These are phyloP conservation scores for Trametes cingulata DNA, from an alignment of 768 basidiomycete species.

Conservation along the genomic window DNA sequence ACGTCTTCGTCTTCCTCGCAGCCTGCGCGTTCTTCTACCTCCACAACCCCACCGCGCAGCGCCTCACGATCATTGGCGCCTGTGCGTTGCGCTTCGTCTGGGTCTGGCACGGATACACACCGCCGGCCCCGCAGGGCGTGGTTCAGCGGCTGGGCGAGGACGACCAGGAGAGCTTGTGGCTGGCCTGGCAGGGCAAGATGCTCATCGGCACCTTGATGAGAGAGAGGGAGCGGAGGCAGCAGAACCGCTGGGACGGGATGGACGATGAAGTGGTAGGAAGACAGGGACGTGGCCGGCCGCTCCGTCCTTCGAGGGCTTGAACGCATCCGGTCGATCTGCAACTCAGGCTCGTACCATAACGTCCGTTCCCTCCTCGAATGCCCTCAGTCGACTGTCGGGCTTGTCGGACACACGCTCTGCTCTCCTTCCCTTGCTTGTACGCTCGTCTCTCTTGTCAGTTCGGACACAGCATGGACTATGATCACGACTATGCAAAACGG, in stretches of 20 bases:
- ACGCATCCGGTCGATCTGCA: background rate
- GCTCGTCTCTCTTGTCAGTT: too few species aligned
- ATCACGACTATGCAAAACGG: background rate
- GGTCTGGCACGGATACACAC: conserved; percentile 28
- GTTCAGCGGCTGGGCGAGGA: conserved; percentile 32
- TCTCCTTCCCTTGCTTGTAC: background rate
- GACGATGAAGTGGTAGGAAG: background rate
- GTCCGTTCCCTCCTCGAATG: background rate
- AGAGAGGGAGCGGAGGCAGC: background rate
- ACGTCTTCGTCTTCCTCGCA: conserved; percentile 37
- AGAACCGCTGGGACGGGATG: background rate
- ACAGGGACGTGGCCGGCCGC: too few species aligned
- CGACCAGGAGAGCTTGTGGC: conserved; percentile 37
- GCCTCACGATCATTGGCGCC: background rate
- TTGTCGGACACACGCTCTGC: too few species aligned
- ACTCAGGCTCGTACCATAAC: background rate
- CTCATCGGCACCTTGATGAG: background rate
- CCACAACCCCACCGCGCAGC: background rate
- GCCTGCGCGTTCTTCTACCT: conserved; percentile 25
- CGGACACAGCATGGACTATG: too few species aligned
- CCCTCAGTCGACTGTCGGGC: too few species aligned
- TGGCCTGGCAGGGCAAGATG: conserved; percentile 27
- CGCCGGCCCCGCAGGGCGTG: conserved; percentile 12
- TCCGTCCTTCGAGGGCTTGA: too few species aligned
- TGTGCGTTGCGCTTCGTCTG: conserved; percentile 27